A percentile compares a stretch with the other conserved stretches of the same genome.
These are phyloP conservation scores for Flammula alnicola DNA, from an alignment of 1,284 basidiomycete species.

Conservation along the genomic window DNA sequence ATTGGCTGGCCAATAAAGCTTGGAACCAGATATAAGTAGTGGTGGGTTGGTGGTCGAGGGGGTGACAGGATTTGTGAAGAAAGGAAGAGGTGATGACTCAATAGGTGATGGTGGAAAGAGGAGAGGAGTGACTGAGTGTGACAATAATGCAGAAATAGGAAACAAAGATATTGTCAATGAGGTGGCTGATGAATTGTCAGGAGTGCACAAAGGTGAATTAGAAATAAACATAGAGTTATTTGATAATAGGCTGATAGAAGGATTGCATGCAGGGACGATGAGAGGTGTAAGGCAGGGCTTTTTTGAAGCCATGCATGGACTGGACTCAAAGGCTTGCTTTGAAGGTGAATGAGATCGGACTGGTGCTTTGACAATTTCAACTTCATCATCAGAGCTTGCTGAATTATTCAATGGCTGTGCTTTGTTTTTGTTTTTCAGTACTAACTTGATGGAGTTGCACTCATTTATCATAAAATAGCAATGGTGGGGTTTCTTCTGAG, in stretches of 20 bases:
- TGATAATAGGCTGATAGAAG: too few species aligned
- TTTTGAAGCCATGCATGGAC: background rate
- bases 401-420: background rate
- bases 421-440: background rate
- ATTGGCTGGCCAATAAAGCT: background rate
- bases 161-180: too few species aligned
- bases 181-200: too few species aligned
- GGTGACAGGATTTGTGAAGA: background rate
- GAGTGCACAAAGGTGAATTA: too few species aligned
- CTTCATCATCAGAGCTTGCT: background rate
- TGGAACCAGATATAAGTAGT: too few species aligned
- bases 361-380: background rate
- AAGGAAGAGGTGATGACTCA: too few species aligned
- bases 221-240: too few species aligned
- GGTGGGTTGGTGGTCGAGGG: background rate
- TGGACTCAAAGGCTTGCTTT: background rate
- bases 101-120: too few species aligned
- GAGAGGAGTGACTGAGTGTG: too few species aligned
- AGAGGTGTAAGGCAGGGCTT: background rate
- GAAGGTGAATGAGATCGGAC: background rate
- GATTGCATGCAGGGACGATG: too few species aligned
- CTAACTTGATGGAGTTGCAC: background rate
- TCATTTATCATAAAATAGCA: background rate
- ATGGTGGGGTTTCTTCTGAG: background rate
- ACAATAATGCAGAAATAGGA: too few species aligned